Conservation (phyloP, 2,329 filamentous ascomycete species). For the Sporothrix brasiliensis region DNA sequence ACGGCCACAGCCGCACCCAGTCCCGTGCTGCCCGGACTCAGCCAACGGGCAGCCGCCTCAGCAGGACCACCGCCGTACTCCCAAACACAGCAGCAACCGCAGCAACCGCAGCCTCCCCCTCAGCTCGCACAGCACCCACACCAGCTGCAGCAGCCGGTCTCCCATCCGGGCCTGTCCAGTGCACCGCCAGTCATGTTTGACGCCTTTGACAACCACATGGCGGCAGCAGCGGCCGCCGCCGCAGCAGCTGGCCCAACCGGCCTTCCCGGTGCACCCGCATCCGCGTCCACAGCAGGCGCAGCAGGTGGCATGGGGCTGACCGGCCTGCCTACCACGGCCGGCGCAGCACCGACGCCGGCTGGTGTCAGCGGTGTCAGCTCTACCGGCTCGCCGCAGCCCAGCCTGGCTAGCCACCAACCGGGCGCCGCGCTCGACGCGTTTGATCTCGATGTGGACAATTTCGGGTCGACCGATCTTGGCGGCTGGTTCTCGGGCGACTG, state of each 20-base stretch:
- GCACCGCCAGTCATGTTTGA: slow-evolving; percentile 27
- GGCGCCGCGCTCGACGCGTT: slow-evolving; percentile 40
- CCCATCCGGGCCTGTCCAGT: not conserved
- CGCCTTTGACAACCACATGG: slow-evolving; percentile 26
- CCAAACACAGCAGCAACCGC: slow-evolving; percentile 1
- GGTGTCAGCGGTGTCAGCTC: not conserved
- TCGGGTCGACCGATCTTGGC: slow-evolving; percentile 35
- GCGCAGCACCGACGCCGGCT: not conserved
- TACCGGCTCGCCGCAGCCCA: slow-evolving; percentile 3
- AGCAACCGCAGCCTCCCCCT: not conserved
- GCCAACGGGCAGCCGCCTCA: slow-evolving; percentile 9
- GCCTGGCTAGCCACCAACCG: not conserved
- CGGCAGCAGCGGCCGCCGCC: not conserved
- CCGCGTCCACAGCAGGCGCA: not conserved
- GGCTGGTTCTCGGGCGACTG: slow-evolving; percentile 39
- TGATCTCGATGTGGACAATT: slow-evolving; percentile 41
- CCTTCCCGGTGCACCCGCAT: not conserved
- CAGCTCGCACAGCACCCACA: not conserved
- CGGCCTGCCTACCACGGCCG: not conserved
- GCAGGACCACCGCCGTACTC: slow-evolving; percentile 11
- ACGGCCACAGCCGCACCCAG: not conserved
- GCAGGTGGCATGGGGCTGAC: slow-evolving; percentile 3
- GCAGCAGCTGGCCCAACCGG: not conserved
- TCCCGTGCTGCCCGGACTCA: slow-evolving; percentile 14
- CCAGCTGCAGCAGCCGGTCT: not conserved